Evolutionary conservation across 2,329 filamentous ascomycete species (phyloP).

Genomic region (Xylariaceae sp.): DNA sequence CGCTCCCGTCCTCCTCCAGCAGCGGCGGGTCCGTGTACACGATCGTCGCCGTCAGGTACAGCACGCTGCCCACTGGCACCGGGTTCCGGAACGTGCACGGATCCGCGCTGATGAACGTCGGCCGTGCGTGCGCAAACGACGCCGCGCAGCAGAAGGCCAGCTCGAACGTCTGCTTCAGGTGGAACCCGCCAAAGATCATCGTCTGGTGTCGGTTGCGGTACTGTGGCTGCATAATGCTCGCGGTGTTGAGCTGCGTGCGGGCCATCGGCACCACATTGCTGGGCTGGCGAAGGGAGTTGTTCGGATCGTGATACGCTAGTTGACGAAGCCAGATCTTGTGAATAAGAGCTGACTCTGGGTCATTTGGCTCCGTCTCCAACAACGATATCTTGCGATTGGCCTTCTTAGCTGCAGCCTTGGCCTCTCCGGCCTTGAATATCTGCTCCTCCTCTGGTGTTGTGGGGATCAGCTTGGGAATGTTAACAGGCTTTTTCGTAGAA

Average conservation of each 20-base stretch:
- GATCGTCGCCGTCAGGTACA: conserved; percentile 69
- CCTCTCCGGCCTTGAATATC: conserved; percentile 60
- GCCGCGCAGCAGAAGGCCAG: conserved; percentile 72
- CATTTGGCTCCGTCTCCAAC: conserved; percentile 63
- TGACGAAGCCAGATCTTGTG: conserved; percentile 71
- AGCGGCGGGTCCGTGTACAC: conserved; percentile 64
- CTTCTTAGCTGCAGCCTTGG: conserved; percentile 56
- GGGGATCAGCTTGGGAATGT: conserved; percentile 48
- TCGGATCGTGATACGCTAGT: conserved; percentile 51
- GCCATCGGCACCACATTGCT: conserved; percentile 51
- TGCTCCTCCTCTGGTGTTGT: conserved; percentile 62
- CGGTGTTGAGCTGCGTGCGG: conserved; percentile 53
- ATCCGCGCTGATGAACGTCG: conserved; percentile 68
- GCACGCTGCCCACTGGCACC: conserved; percentile 68
- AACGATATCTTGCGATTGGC: conserved; percentile 57
- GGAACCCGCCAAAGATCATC: conserved; percentile 75
- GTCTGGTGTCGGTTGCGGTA: conserved; percentile 56
- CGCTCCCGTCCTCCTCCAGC: conserved; percentile 45
- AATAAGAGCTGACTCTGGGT: conserved; percentile 66
- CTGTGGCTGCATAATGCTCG: conserved; percentile 70
- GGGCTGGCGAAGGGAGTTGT: conserved; percentile 28
- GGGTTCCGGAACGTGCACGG: conserved; percentile 72
- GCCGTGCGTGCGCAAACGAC: conserved; percentile 63
- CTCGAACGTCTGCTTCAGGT: conserved; percentile 72
- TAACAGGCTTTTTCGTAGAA: conserved; percentile 60